Percentiles rank a stretch among this genome's conserved stretches.
Evolutionary conservation across 2,329 filamentous ascomycete species (phyloP).

Genomic region (Trichoderma citrinoviride): DNA sequence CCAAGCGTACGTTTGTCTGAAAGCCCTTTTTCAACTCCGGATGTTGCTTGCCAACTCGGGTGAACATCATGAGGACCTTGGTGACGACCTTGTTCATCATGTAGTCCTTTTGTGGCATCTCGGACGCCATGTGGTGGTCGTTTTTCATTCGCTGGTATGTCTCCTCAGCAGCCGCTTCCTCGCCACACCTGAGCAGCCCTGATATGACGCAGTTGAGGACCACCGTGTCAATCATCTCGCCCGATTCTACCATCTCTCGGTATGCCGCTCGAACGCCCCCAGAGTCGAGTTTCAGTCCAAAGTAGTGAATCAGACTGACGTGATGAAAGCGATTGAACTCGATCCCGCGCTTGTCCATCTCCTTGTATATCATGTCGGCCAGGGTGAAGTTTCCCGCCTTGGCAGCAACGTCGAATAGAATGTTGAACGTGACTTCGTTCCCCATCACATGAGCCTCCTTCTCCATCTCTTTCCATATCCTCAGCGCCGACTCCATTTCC

Average conservation of each 20-base stretch:
- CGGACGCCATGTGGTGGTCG: conserved; percentile 43
- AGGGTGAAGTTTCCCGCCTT: conserved; percentile 81
- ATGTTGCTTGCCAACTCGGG: conserved; percentile 52
- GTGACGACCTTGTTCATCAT: conserved; percentile 50
- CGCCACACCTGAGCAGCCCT: conserved; percentile 71
- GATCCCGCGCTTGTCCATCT: conserved; percentile 71
- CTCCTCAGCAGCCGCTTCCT: conserved; percentile 72
- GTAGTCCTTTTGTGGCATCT: conserved; percentile 47
- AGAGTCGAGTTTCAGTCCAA: conserved; percentile 72
- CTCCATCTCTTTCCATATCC: conserved; percentile 90
- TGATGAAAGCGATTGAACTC: conserved; percentile 75
- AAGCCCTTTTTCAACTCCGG: conserved; percentile 51
- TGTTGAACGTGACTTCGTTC: conserved; percentile 84
- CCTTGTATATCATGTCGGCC: conserved; percentile 78
- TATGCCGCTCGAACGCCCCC: conserved; percentile 75
- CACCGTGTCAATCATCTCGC: conserved; percentile 83
- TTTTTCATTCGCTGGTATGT: conserved; percentile 83
- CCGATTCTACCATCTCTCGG: conserved; percentile 74
- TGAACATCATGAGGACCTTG: conserved; percentile 57
- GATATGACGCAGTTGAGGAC: conserved; percentile 85
- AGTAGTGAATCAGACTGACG: conserved; percentile 78
- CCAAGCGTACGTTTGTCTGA: conserved; percentile 64
- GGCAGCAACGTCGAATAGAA: conserved; percentile 83
- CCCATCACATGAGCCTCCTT: conserved; percentile 60
- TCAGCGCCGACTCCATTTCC: conserved; percentile 61